phyloP scores from a whole-genome alignment of 2,329 filamentous ascomycete species.

The Cadophora sp. region DNA sequence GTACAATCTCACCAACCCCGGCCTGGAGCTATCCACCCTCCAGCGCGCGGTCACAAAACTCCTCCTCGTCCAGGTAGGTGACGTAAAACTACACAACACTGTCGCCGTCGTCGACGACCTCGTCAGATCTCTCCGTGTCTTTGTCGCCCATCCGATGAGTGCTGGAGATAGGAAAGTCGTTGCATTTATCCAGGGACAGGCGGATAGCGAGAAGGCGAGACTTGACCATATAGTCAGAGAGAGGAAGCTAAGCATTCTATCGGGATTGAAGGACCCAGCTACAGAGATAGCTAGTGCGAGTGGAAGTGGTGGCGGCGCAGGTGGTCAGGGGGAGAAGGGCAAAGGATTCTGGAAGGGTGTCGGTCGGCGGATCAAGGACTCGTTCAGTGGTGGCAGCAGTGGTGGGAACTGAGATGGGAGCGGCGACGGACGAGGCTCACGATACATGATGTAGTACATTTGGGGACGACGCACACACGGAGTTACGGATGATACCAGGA shows the following conservation, averaged over 20 bases:
- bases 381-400: not conserved
- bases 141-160: not conserved
- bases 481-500: not conserved
- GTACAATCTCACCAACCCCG: not conserved
- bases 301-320: not conserved
- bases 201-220: constrained; percentile 1
- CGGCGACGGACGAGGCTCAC: too few species aligned
- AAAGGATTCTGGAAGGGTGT: constrained; percentile 6
- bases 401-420: not conserved
- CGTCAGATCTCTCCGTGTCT: not conserved
- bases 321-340: not conserved
- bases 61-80: constrained; percentile 1
- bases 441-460: not conserved
- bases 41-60: constrained; percentile 5
- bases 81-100: not conserved
- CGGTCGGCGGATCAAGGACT: not conserved
- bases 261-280: not conserved
- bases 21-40: not conserved
- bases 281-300: not conserved
- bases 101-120: not conserved
- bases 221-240: not conserved
- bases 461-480: not conserved
- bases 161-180: constrained; percentile 9
- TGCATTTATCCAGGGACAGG: constrained; percentile 11
- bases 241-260: not conserved